phyloP scores from a whole-genome alignment of 2,329 filamentous ascomycete species.

The Teratosphaeria zuluensis region DNA sequence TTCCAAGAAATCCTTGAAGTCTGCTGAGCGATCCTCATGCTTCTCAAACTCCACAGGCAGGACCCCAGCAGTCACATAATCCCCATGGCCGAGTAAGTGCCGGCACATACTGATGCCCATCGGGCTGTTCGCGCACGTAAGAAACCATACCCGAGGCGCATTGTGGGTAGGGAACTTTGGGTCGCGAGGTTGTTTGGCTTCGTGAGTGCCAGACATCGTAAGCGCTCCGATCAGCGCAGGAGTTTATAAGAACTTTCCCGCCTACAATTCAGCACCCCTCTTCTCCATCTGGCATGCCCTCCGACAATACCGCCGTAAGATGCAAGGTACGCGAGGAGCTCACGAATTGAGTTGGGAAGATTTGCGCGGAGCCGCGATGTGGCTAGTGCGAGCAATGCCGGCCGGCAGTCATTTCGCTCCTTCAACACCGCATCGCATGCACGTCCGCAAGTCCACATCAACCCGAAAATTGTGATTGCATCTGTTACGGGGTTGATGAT shows the following conservation, averaged over 20 bases:
- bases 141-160: constrained; percentile 78
- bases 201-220: constrained; percentile 6
- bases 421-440: not conserved
- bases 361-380: not conserved
- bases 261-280: not conserved
- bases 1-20: constrained; percentile 70
- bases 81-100: constrained; percentile 78
- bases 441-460: not conserved
- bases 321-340: not conserved
- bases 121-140: constrained; percentile 78
- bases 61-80: constrained; percentile 79
- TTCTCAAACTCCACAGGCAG: constrained; percentile 66
- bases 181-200: constrained; percentile 20
- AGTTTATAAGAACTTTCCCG: not conserved
- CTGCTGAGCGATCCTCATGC: constrained; percentile 58
- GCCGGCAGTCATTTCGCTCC: not conserved
- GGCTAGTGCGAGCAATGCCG: not conserved
- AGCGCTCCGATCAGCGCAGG: not conserved
- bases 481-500: not conserved
- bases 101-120: constrained; percentile 74
- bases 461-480: not conserved
- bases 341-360: not conserved
- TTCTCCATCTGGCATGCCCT: not conserved
- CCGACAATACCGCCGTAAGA: not conserved
- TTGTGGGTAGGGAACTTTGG: constrained; percentile 51